Evolutionary conservation across 2,329 filamentous ascomycete genomes (phyloP).

Genomic region (Fusarium illudens): DNA sequence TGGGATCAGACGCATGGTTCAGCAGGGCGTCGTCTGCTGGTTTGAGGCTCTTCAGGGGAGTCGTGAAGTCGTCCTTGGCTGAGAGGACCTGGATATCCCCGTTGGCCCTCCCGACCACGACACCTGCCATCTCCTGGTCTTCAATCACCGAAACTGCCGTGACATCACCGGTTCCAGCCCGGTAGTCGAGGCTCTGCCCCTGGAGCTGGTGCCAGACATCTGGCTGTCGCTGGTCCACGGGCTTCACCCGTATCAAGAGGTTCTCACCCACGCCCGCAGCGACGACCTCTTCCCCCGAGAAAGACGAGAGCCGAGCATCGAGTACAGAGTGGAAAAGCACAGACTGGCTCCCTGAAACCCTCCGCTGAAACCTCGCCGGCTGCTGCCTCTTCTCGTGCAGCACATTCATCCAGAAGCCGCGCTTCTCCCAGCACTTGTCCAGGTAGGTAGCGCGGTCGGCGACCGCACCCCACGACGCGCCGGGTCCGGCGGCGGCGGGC

Average conservation of each 20-base stretch:
- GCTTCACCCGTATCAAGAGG: slow-evolving; percentile 54
- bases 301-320: slow-evolving; percentile 52
- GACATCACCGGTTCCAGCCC: slow-evolving; percentile 58
- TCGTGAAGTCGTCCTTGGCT: slow-evolving; percentile 44
- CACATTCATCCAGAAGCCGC: slow-evolving; percentile 50
- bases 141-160: slow-evolving; percentile 57
- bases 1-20: slow-evolving; percentile 19
- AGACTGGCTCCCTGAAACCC: slow-evolving; percentile 43
- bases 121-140: slow-evolving; percentile 41
- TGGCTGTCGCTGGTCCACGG: slow-evolving; percentile 31
- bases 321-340: slow-evolving; percentile 58
- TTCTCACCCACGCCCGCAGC: slow-evolving; percentile 63
- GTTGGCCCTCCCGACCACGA: slow-evolving; percentile 60
- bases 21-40: slow-evolving; percentile 14
- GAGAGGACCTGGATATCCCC: slow-evolving; percentile 58
- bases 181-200: slow-evolving; percentile 52
- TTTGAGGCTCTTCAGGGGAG: slow-evolving; percentile 37
- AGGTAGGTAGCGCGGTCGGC: slow-evolving; percentile 60
- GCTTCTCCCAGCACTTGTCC: slow-evolving; percentile 62
- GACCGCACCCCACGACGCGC: slow-evolving; percentile 48
- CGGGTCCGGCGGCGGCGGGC: slow-evolving; percentile 35
- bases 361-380: slow-evolving; percentile 17
- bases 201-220: slow-evolving; percentile 50
- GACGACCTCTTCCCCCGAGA: slow-evolving; percentile 55
- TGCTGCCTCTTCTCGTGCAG: slow-evolving; percentile 36